phyloP scores from a whole-genome alignment of 2,329 filamentous ascomycete genomes.

The Akanthomyces muscarius region DNA sequence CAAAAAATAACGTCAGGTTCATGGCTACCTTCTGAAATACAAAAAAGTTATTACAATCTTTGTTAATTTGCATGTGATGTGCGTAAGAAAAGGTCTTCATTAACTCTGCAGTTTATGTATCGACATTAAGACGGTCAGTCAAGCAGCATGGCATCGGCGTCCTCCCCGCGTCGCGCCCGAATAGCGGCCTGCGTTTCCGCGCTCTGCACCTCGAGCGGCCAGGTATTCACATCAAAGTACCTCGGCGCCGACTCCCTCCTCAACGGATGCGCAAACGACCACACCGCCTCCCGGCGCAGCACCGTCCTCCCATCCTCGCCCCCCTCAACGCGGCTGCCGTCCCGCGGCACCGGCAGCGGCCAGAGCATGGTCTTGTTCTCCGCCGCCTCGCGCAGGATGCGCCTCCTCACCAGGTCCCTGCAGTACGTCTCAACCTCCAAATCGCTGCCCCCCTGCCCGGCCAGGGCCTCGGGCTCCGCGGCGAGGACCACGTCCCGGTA shows the following conservation, averaged over 20 bases:
- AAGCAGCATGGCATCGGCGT: neutral
- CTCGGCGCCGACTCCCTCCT: constrained; percentile 20
- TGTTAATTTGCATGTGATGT: neutral
- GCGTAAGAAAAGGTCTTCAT: neutral
- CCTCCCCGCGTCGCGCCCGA: neutral
- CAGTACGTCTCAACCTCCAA: constrained; percentile 17
- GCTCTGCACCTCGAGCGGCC: constrained; percentile 35
- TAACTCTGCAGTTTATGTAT: neutral
- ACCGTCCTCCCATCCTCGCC: constrained; percentile 20
- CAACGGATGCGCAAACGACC: constrained; percentile 29
- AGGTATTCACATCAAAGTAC: constrained; percentile 46
- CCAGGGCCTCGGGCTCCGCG: constrained; percentile 28
- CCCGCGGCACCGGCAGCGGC: constrained; percentile 31
- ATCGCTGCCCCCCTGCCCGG: neutral
- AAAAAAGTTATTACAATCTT: constrained; percentile 12
- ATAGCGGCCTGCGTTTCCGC: neutral
- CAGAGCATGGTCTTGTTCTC: constrained; percentile 41
- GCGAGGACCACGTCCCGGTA: constrained; percentile 30
- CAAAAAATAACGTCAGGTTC: constrained; percentile 25
- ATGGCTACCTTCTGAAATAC: constrained; percentile 16
- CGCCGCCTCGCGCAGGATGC: constrained; percentile 41
- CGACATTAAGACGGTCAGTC: neutral
- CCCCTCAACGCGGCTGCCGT: constrained; percentile 8
- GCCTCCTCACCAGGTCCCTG: constrained; percentile 30
- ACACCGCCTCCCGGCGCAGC: constrained; percentile 28